phyloP scores from a whole-genome alignment of 176 grass and related monocot species.

The Triticum timopheevii region DNA sequence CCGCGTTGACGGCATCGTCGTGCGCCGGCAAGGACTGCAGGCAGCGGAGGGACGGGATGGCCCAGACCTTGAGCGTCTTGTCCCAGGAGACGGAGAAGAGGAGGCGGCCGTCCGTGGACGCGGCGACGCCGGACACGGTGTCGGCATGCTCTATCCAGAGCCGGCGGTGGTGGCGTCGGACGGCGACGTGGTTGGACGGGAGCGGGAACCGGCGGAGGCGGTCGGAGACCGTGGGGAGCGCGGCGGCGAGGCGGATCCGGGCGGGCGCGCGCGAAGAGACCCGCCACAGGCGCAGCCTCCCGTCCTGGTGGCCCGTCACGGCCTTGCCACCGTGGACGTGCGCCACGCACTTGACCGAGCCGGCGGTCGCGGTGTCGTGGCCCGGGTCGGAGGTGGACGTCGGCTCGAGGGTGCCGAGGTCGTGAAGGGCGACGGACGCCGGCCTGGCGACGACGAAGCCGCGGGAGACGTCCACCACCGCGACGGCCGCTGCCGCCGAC shows the following conservation, averaged over 20 bases:
- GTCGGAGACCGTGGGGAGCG: slow-evolving; percentile 71
- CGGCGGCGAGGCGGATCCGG: slow-evolving; percentile 53
- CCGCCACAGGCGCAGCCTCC: slow-evolving; percentile 65
- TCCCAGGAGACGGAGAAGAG: slow-evolving; percentile 97
- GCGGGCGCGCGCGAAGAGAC: slow-evolving; percentile 24
- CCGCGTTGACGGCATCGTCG: slow-evolving; percentile 87
- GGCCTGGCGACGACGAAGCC: slow-evolving; percentile 41
- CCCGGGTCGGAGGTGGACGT: slow-evolving; percentile 33
- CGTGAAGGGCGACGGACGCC: slow-evolving; percentile 32
- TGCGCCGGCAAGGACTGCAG: slow-evolving; percentile 74
- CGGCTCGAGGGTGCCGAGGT: slow-evolving; percentile 38
- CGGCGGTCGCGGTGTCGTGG: slow-evolving; percentile 16
- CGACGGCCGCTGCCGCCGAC: slow-evolving; percentile 16
- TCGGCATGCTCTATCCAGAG: slow-evolving; percentile 89
- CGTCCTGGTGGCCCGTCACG: slow-evolving; percentile 84
- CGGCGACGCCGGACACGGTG: slow-evolving; percentile 56
- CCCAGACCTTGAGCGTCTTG: slow-evolving; percentile 89
- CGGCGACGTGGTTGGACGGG: slow-evolving; percentile 64
- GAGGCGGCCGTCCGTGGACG: slow-evolving; percentile 37
- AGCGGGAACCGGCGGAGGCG: slow-evolving; percentile 72
- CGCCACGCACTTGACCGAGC: slow-evolving; percentile 64
- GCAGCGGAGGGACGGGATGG: slow-evolving; percentile 65
- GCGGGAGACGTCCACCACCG: neutral
- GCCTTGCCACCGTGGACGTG: slow-evolving; percentile 25
- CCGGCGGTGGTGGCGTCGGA: slow-evolving; percentile 69